Base-by-base conservation (phyloP, 2,329 filamentous ascomycete species). In the Aspergillus melleus region DNA sequence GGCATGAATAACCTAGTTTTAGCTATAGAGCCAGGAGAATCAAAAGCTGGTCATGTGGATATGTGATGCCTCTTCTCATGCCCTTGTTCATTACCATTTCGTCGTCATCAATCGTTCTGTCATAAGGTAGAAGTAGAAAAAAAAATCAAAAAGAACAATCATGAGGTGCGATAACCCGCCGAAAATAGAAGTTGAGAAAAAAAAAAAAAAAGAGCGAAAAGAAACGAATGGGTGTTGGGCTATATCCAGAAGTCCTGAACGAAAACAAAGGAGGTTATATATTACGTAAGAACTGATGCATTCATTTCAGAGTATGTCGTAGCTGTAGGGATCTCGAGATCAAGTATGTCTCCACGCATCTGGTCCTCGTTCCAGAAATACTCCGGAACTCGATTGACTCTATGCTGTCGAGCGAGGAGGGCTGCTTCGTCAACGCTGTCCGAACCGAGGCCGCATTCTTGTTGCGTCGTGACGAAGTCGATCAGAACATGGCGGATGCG, bases 351-450 rank as follows among this genome's bases (percentile, higher is more conserved):
- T 46, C 61, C 56, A 16, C 71, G 66, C 64, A 73, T 66, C 50
- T 66, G 66, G 29, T 68, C 65, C 55, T 73, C 70, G 32, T 72
- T 63, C 68, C 69, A 71, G 20, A 71, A 61, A 54, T 66, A 66
- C 9, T 56, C 60, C 20, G 60, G 49, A 10, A 53, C 29, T n/a
- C 56, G 55, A 6, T 51, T 51, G 29, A 60, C 58, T 52, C 58
- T 65, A 16, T 57, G 63, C 22, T 66, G 61, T 26, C 69, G 68
- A n/a, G 70, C 67, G n/a, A 59, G 29, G 6, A 70, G 52, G 20
- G 69, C 68, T 10, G 60, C 58, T 47, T 64, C 58, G 19, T 66
- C 63, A 47, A 72, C 58, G 14, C 55, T 50, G 14, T 66, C 58
- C 4, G 64, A 65, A 5, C 70, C 68, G 32, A 73, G 62, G 5